These are phyloP conservation scores for Venturia oleaginea DNA, from an alignment of 2,329 filamentous ascomycete species.

Conservation along the genomic window DNA sequence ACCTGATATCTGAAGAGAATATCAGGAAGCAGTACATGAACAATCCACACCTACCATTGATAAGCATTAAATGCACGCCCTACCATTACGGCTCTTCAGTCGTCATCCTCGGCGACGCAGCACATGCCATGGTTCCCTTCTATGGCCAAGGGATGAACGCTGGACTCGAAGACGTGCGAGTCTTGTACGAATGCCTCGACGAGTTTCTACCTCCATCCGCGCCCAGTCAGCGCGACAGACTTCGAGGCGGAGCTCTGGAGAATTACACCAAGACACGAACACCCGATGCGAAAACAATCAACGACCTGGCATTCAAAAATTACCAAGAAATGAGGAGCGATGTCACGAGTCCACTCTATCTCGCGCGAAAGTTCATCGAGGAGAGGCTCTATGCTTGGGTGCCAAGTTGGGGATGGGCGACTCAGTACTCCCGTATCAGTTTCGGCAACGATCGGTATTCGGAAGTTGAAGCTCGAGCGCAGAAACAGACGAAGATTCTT, in stretches of 20 bases:
- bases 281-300: constrained; percentile 79
- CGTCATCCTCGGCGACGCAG: constrained; percentile 86
- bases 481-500: constrained; percentile 51
- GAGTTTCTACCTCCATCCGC: constrained; percentile 27
- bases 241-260: constrained; percentile 43
- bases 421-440: constrained; percentile 84
- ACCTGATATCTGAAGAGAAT: constrained; percentile 56
- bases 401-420: constrained; percentile 76
- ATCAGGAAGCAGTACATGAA: constrained; percentile 64
- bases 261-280: constrained; percentile 68
- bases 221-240: background rate
- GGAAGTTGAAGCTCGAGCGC: constrained; percentile 62
- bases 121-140: constrained; percentile 97
- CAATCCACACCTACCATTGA: constrained; percentile 86
- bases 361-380: constrained; percentile 75
- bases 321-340: constrained; percentile 89
- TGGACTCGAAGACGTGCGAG: constrained; percentile 84
- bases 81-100: constrained; percentile 71
- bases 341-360: constrained; percentile 69
- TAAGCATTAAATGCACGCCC: constrained; percentile 85
- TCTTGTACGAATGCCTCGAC: constrained; percentile 77
- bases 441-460: constrained; percentile 91
- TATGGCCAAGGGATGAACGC: constrained; percentile 98
- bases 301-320: constrained; percentile 82
- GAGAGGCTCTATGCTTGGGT: constrained; percentile 70